A percentile compares a stretch with the other conserved stretches of the same genome.
Evolutionary conservation across 2,329 filamentous ascomycete genomes (phyloP).

Genomic region (Davidsoniella neocaledoniae): DNA sequence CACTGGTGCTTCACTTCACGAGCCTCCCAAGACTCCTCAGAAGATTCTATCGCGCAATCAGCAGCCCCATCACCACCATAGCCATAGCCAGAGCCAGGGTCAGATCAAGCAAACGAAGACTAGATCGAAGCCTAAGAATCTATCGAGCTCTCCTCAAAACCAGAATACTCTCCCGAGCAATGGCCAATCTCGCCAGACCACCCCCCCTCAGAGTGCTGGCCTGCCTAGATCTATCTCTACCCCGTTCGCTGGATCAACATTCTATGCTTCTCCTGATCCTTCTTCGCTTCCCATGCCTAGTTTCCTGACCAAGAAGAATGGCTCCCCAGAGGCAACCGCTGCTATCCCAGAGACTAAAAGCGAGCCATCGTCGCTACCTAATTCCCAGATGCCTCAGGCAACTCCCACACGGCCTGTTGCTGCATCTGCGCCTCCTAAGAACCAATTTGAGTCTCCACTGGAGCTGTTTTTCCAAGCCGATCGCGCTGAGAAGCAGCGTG

Average conservation of each 20-base stretch:
- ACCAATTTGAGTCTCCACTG: conserved; percentile 51
- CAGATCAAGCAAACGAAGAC: conserved; percentile 4
- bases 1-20: background rate
- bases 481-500: conserved; percentile 54
- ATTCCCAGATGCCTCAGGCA: background rate
- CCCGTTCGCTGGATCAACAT: conserved; percentile 82
- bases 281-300: conserved; percentile 81
- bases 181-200: conserved; percentile 14
- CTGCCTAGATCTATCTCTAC: conserved; percentile 18
- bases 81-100: conserved; percentile 16
- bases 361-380: background rate
- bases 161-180: conserved; percentile 27
- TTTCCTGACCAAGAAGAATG: conserved; percentile 47
- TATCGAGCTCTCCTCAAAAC: conserved; percentile 25
- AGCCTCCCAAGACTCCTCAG: conserved; percentile 29
- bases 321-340: conserved; percentile 1
- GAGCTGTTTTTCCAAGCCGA: conserved; percentile 86
- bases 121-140: conserved; percentile 15
- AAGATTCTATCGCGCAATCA: conserved; percentile 20
- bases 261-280: conserved; percentile 85
- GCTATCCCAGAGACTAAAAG: background rate
- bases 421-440: background rate
- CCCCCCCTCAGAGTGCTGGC: conserved; percentile 10
- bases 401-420: conserved; percentile 4
- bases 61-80: conserved; percentile 20